Evolutionary conservation across 2,329 filamentous ascomycete genomes (phyloP).

Genomic region (Hymenoscyphus occultus): DNA sequence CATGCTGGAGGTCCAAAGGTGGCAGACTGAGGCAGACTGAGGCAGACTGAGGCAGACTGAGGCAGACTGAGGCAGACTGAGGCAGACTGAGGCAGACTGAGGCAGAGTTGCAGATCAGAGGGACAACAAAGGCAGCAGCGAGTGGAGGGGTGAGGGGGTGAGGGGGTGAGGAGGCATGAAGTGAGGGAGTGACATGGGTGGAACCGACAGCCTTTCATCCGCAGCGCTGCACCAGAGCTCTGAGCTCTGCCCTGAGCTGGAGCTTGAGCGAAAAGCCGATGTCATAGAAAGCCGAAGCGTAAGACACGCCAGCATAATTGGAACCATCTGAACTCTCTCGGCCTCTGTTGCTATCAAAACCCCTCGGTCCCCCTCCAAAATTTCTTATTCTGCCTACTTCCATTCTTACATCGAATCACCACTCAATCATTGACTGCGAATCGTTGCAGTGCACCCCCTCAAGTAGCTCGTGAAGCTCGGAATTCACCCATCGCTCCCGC

Average conservation of each 20-base stretch:
- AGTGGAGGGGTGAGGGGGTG: neutral
- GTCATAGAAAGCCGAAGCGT: neutral
- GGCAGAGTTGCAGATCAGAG: neutral
- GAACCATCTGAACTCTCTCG: neutral
- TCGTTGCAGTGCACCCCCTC: neutral
- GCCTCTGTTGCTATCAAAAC: neutral
- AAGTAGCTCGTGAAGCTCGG: constrained; percentile 9
- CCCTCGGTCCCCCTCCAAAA: neutral
- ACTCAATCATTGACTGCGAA: neutral
- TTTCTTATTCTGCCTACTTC: neutral
- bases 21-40: neutral
- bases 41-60: too few species aligned
- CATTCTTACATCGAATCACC: neutral
- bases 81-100: too few species aligned
- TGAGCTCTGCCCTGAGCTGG: neutral
- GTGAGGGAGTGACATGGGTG: neutral
- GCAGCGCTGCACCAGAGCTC: neutral
- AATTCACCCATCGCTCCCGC: constrained; percentile 10
- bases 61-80: neutral
- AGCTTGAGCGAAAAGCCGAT: constrained; percentile 2
- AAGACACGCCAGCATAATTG: neutral
- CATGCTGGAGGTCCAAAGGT: neutral
- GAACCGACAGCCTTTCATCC: neutral
- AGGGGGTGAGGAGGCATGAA: neutral
- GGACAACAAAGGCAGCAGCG: neutral